Evolutionary conservation across 2,329 filamentous ascomycete species (phyloP).

Genomic region (Thelonectria blattea): DNA sequence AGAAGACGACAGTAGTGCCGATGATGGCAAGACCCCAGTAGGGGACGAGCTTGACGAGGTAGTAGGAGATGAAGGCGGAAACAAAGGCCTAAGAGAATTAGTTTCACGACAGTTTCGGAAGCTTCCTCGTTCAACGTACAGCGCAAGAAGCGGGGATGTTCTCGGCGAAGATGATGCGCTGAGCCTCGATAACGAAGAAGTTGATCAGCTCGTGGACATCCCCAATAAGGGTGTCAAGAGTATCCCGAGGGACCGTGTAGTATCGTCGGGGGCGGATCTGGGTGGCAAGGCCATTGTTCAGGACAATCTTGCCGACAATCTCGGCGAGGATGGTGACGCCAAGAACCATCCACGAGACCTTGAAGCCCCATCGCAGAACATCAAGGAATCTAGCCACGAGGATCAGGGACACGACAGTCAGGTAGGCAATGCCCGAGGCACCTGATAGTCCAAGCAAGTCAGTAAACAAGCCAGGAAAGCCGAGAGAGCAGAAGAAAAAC

Average conservation of each 20-base stretch:
- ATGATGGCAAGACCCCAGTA: constrained; percentile 72
- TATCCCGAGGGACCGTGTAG: constrained; percentile 69
- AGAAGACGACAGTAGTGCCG: constrained; percentile 64
- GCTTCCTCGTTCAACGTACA: constrained; percentile 52
- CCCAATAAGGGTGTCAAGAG: constrained; percentile 64
- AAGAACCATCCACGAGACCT: constrained; percentile 68
- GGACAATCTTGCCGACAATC: constrained; percentile 63
- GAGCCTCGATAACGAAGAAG: constrained; percentile 74
- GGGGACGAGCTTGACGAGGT: constrained; percentile 71
- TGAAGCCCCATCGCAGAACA: constrained; percentile 68
- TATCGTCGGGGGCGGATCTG: constrained; percentile 72
- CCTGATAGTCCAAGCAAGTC: constrained; percentile 46
- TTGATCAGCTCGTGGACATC: constrained; percentile 73
- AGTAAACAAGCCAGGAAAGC: constrained; percentile 21
- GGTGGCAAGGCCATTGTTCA: constrained; percentile 67
- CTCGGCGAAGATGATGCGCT: constrained; percentile 72
- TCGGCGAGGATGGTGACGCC: constrained; percentile 67
- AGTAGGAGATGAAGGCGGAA: constrained; percentile 69
- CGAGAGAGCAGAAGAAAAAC: not conserved
- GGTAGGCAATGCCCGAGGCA: constrained; percentile 70
- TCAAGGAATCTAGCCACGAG: constrained; percentile 70
- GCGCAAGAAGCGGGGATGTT: constrained; percentile 65
- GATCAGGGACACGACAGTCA: constrained; percentile 62
- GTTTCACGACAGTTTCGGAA: constrained; percentile 9
- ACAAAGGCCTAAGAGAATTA: constrained; percentile 58